A percentile compares a stretch with the other conserved stretches of the same genome.
These are phyloP conservation scores for Rostrohypoxylon terebratum DNA, from an alignment of 495 filamentous ascomycete genomes.

Conservation along the genomic window DNA sequence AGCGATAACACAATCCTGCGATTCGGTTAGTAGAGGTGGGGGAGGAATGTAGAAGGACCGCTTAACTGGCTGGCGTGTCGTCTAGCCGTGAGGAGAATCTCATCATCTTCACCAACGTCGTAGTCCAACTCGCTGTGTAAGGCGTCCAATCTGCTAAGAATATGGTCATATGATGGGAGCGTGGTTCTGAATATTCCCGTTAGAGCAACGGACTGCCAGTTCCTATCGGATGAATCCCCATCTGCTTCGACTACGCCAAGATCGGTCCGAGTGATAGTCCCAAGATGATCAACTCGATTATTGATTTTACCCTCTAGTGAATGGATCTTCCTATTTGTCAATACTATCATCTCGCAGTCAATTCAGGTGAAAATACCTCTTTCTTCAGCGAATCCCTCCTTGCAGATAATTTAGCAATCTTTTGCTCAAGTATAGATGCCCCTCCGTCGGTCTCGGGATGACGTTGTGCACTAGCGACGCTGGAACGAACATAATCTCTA, in stretches of 20 bases:
- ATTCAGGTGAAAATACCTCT: slow-evolving; percentile 13
- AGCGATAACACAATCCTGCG: slow-evolving; percentile 45
- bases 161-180: slow-evolving; percentile 35
- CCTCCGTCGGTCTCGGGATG: not conserved
- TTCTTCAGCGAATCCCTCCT: slow-evolving; percentile 25
- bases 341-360: not conserved
- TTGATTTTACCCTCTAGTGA: slow-evolving; percentile 18
- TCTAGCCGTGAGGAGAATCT: slow-evolving; percentile 34
- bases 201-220: slow-evolving; percentile 8
- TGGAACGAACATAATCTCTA: slow-evolving; percentile 33
- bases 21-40: slow-evolving; percentile 23
- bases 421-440: slow-evolving; percentile 21
- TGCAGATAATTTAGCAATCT: slow-evolving; percentile 16
- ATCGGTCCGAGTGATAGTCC: not conserved
- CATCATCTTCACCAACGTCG: slow-evolving; percentile 29
- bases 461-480: slow-evolving; percentile 14
- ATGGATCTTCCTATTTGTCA: slow-evolving; percentile 31
- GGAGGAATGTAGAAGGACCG: not conserved
- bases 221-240: not conserved
- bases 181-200: slow-evolving; percentile 26
- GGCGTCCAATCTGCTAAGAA: slow-evolving; percentile 33
- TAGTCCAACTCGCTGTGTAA: slow-evolving; percentile 29
- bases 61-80: slow-evolving; percentile 45
- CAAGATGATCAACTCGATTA: slow-evolving; percentile 13
- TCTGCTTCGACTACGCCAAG: not conserved